Evolutionary conservation across 1,139 yeast species (phyloP).

Genomic region (Magnusiomyces ingens): DNA sequence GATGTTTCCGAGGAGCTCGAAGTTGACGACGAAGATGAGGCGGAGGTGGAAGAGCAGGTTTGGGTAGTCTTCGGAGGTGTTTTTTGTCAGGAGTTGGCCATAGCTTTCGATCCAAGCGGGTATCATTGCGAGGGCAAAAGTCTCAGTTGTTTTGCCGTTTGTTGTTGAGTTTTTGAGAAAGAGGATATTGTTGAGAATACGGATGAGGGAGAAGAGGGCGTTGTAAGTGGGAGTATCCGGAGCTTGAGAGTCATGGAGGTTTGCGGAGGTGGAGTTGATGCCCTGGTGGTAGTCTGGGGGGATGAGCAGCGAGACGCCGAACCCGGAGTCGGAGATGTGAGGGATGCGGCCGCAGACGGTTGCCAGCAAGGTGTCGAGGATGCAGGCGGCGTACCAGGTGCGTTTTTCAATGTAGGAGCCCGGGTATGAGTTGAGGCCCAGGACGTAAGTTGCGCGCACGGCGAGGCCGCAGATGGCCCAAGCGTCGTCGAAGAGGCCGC

Average conservation of each 20-base stretch:
- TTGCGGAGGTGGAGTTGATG: neutral
- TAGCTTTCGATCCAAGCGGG: neutral
- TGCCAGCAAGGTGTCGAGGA: conserved; percentile 20
- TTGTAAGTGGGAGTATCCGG: neutral
- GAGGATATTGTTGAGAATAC: neutral
- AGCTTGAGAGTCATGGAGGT: neutral
- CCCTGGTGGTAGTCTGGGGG: neutral
- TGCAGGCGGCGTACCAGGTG: conserved; percentile 22
- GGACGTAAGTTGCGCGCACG: conserved; percentile 16
- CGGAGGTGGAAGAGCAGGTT: neutral
- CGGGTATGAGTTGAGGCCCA: conserved; percentile 13
- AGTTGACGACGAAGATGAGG: neutral
- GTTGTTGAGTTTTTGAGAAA: neutral
- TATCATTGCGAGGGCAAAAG: neutral
- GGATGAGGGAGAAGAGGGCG: neutral
- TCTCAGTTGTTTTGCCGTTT: neutral
- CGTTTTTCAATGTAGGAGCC: conserved; percentile 7
- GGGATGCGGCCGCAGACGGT: conserved; percentile 19
- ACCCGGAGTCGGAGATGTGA: conserved; percentile 16
- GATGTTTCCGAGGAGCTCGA: neutral
- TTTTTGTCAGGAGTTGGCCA: neutral
- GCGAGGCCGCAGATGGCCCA: conserved; percentile 19
- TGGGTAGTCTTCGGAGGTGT: neutral
- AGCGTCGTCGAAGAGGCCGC: conserved; percentile 18
- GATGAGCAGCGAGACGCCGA: conserved; percentile 13